A percentile compares a stretch with the other conserved stretches of the same genome.
phyloP scores from a whole-genome alignment of 2,329 filamentous ascomycete species.

The Phialocephala subalpina region DNA sequence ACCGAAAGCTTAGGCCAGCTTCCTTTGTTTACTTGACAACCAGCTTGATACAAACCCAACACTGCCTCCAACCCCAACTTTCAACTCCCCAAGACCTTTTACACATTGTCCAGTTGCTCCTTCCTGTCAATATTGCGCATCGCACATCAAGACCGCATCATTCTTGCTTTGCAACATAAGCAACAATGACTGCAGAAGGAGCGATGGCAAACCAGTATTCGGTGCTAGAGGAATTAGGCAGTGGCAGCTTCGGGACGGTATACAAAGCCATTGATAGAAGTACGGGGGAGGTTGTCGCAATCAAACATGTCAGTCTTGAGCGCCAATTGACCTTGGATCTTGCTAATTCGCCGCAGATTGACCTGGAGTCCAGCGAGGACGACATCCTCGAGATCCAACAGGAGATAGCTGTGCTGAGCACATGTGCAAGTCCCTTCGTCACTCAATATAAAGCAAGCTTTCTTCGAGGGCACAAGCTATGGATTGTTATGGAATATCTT shows the following conservation, averaged over 20 bases:
- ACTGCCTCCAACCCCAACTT: not conserved
- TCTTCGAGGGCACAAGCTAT: constrained; percentile 93
- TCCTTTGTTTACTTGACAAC: constrained; percentile 5
- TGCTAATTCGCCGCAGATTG: constrained; percentile 71
- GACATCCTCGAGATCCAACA: constrained; percentile 98
- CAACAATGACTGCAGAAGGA: constrained; percentile 39
- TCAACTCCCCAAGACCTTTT: not conserved
- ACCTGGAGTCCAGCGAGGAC: constrained; percentile 97
- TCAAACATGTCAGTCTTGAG: constrained; percentile 81
- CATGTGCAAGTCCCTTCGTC: constrained; percentile 91
- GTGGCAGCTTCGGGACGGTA: constrained; percentile 88
- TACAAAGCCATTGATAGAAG: constrained; percentile 94
- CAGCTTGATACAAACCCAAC: not conserved
- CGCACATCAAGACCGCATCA: constrained; percentile 22
- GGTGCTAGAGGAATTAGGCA: constrained; percentile 85
- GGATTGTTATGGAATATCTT: constrained; percentile 99
- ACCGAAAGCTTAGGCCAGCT: not conserved
- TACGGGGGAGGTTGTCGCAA: constrained; percentile 92
- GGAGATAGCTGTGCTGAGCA: constrained; percentile 94
- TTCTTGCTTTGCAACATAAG: constrained; percentile 27
- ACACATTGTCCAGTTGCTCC: constrained; percentile 21
- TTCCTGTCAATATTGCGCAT: constrained; percentile 29
- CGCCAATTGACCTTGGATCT: not conserved
- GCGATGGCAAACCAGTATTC: constrained; percentile 84
- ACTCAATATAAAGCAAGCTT: constrained; percentile 98